These are phyloP conservation scores for Epichloe glyceriae DNA, from an alignment of 2,329 filamentous ascomycete genomes.

Conservation along the genomic window DNA sequence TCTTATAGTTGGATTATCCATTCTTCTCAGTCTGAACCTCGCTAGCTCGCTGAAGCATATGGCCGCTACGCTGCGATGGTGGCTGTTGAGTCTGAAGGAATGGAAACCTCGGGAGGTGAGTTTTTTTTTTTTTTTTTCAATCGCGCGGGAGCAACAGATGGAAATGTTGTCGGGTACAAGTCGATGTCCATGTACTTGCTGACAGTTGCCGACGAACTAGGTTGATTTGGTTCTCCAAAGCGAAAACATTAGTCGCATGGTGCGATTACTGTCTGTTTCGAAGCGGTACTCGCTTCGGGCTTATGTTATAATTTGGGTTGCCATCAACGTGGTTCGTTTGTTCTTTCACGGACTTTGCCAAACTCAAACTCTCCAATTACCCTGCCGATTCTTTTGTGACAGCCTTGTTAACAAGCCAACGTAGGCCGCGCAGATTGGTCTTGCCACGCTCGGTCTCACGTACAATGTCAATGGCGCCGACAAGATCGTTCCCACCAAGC, in stretches of 20 bases:
- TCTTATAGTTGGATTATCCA: slow-evolving; percentile 30
- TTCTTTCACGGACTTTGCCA: background rate
- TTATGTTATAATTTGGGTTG: slow-evolving; percentile 12
- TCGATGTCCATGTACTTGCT: no score
- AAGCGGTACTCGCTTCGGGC: slow-evolving; percentile 8
- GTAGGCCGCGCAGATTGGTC: slow-evolving; percentile 27
- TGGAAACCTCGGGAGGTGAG: slow-evolving; percentile 27
- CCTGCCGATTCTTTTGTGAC: no score
- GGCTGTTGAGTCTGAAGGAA: slow-evolving; percentile 25
- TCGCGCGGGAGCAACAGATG: no score
- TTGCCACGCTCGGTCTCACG: slow-evolving; percentile 29
- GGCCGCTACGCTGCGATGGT: slow-evolving; percentile 32
- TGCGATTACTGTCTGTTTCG: slow-evolving; percentile 10
- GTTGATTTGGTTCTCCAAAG: slow-evolving; percentile 12
- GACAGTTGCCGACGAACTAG: background rate
- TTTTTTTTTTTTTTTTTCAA: background rate
- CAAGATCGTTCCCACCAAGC: slow-evolving; percentile 16
- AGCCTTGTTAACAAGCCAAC: background rate
- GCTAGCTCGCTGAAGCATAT: slow-evolving; percentile 29
- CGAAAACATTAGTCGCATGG: slow-evolving; percentile 13
- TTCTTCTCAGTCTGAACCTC: slow-evolving; percentile 28
- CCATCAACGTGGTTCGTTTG: slow-evolving; percentile 12
- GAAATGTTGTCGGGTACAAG: no score
- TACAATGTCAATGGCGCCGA: slow-evolving; percentile 29
- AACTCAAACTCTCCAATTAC: background rate